Evolutionary conservation across 2,329 filamentous ascomycete species (phyloP), one percentile per base, ranked within the genome.

Genomic region (Apiospora koreana): DNA sequence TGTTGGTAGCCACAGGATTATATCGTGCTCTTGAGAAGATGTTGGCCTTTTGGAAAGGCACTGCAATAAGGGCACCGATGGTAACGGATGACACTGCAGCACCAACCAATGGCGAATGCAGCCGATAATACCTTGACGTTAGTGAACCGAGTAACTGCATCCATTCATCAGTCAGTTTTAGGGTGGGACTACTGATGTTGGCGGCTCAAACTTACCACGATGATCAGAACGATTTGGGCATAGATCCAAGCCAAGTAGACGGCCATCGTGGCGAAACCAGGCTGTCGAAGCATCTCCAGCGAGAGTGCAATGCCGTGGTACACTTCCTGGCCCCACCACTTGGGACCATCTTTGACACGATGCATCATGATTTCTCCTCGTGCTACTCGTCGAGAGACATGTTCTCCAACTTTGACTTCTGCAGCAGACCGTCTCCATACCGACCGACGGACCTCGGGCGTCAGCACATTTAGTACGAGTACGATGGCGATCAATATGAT

Each of bases 171-270:
- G 67, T 69, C 25, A 62, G 41, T 21, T 23, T 8, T 64, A 16
- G 31, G 9, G 9, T 25, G 12, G 10, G 2, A 21, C 12, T 41
- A 35, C 3, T n/a, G 5, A 35, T 35, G 42, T 35, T 23, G 31
- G 16, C n/a, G 46, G 21, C 18, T n/a, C 2, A 2, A 43, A 72
- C 78, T 76, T 71, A 80, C 78, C 70, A 93, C 84, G 71, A 94
- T 92, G 70, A 94, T 85, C 69, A 95, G 83, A 6, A 93, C 91
- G 2, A 94, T 86, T 76, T 94, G 91, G 2, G 91, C 91, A 78
- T 94, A 94, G 64, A 94, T 92, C 93, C 93, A 95, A 8, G 87
- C 91, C 18, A 91, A 84, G 79, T 95, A 95, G n/a, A 93, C 71
- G 1, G 91, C 87, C 76, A 95, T 84, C 41, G 94, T 81, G n/a